phyloP scores from a whole-genome alignment of 306 rosid genomes.

The Citrullus mucosospermus region DNA sequence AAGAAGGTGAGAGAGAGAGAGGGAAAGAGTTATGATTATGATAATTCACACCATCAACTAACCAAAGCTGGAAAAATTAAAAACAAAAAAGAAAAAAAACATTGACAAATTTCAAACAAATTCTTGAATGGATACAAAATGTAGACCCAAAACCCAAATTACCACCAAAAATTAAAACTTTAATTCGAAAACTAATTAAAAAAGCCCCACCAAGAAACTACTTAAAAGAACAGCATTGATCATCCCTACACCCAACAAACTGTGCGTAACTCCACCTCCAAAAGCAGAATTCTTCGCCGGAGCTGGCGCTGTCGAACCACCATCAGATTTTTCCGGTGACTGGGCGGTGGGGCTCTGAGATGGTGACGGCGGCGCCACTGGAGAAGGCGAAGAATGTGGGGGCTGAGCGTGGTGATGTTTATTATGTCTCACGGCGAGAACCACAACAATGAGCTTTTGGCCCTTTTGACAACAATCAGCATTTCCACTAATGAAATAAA shows the following conservation, averaged over 20 bases:
- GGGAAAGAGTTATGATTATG: not conserved
- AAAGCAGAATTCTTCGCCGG: not conserved
- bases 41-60: not conserved
- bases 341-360: not conserved
- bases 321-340: not conserved
- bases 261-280: not conserved
- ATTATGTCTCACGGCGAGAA: conserved; percentile 26
- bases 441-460: conserved; percentile 36
- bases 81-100: not conserved
- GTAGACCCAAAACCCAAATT: not conserved
- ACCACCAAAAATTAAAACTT: not conserved
- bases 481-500: conserved; percentile 41
- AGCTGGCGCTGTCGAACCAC: not conserved
- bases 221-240: not conserved
- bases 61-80: not conserved
- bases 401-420: not conserved
- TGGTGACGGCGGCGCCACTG: not conserved
- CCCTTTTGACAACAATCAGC: conserved; percentile 31
- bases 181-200: not conserved
- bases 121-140: not conserved
- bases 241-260: not conserved
- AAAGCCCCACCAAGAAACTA: not conserved
- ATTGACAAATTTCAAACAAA: not conserved
- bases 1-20: not conserved
- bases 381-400: not conserved